Evolutionary conservation across 805 yeast genomes (phyloP), one percentile per base, ranked within the genome.

Genomic region (Candida ipomoeae): DNA sequence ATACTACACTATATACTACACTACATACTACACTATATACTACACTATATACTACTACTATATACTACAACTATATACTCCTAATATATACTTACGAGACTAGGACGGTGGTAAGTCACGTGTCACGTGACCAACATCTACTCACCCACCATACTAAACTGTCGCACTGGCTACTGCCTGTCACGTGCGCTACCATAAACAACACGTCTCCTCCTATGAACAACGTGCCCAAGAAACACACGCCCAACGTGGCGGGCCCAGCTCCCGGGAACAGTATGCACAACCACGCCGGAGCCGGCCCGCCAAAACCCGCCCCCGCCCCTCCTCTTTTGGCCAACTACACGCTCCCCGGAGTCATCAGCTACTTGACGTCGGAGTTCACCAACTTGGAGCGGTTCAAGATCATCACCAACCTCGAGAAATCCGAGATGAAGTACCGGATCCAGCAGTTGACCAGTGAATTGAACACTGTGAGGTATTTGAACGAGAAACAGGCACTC

Each of bases 331-430:
- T 56, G 58, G 69, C 73, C 26, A 66, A 68, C 48, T 73, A 73
- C 53, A 79, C 84, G 3, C 67, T 80, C 14, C 85, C 85, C 0
- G 85, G 85, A 0, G 80, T 80, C 20, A 80, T 80, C 67, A 80
- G 79, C 58, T 80, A 80, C 58, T 64, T 80, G 51, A 82, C 82
- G 39, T 71, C 79, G n/a, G 84, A 80, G 54, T 80, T 80, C 62
- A 79, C 84, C 21, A 74, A 74, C 39, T 57, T 64, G 52, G 68
- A 64, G 49, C 56, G 68, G 42, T 64, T 55, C 61, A 73, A 79
- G 56, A 78, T 80, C 65, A 67, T 77, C 65, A 72, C 75, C 50
- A 81, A 77, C 59, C 64, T 80, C 56, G 84, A 80, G 59, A 77
- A 74, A 52, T 71, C 79, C 3, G 78, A 75, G 42, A 71, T 80